Base-by-base conservation (phyloP, 2,329 filamentous ascomycete species). In the Monosporascus sp. region DNA sequence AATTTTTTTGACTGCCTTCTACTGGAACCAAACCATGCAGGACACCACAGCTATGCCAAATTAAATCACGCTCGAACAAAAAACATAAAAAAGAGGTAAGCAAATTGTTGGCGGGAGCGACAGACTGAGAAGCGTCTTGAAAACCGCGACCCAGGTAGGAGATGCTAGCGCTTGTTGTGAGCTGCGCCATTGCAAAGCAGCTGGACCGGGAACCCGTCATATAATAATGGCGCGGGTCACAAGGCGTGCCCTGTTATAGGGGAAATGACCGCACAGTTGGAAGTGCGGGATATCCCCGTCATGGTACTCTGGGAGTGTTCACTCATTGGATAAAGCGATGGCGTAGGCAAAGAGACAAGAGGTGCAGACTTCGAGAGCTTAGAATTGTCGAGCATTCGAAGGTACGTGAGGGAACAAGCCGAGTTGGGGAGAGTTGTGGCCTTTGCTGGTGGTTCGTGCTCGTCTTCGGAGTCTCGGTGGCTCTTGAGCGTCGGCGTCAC, bases 401-500 rank as follows among this genome's bases (percentile, higher is more conserved):
- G 52, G 35, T 24, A 63, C 47, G 31, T 57, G 56, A 7, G 65
- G 66, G 56, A 68, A 69, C n/a, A 69, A 60, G 6, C 61, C 61
- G 25, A 69, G 62, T 52, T 65, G 62, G 17, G 64, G 65, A 24
- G 63, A 54, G 15, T 57, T 57, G 48, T 63, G 63, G 57, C 64
- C 68, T 15, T 63, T 59, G 50, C 66, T 69, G 27, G 59, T 66
- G 27, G 66, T 69, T 35, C 65, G 61, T n/a, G 66, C 65, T 35
- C 66, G 60, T n/a, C 64, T 57, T 14, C 66, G 64, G 43, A 56
- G 60, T 57, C 60, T 66, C 6, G 58, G 20, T 2, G 59, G 45
- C 52, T 64, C 60, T 25, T 58, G 58, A 5, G 55, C 38, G 11
- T 25, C 17, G 39, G 59, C 60, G 2, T 48, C 18, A 22, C 59